These are phyloP conservation scores for Anacardium occidentale DNA, from an alignment of 345 rosid genomes.

Conservation along the genomic window DNA sequence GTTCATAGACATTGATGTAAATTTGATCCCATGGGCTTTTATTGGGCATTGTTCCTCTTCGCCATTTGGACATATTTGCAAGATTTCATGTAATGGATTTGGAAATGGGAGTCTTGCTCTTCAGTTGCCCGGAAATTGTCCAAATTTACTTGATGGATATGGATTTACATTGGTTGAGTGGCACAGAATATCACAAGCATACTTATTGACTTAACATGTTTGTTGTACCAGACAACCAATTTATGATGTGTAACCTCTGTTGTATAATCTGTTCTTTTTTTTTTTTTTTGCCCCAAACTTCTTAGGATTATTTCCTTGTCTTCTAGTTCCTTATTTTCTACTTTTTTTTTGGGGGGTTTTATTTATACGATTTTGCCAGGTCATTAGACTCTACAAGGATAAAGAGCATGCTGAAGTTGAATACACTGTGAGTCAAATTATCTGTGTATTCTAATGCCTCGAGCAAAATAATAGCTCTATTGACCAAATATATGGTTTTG, in stretches of 20 bases:
- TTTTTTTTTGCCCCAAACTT: no score
- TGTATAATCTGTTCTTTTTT: neutral
- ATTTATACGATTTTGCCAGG: conserved; percentile 32
- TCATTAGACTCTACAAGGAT: conserved; percentile 66
- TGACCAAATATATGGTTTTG: neutral
- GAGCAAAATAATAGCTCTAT: no score
- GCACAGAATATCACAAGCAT: neutral
- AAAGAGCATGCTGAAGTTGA: conserved; percentile 87
- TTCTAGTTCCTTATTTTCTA: neutral
- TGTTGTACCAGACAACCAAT: neutral
- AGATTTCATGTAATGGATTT: neutral
- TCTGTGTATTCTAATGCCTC: neutral
- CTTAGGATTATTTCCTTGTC: neutral
- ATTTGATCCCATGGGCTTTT: no score
- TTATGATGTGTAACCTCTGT: neutral
- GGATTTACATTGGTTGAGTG: no score
- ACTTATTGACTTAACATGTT: neutral
- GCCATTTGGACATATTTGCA: neutral
- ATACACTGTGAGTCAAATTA: conserved; percentile 58
- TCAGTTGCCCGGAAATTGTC: neutral
- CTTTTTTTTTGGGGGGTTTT: no score
- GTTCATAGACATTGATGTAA: no score
- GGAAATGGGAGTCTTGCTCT: neutral
- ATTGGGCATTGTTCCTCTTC: no score
- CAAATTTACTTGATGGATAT: no score